phyloP scores from a whole-genome alignment of 805 yeast species.

The Alloascoidea hylecoeti region DNA sequence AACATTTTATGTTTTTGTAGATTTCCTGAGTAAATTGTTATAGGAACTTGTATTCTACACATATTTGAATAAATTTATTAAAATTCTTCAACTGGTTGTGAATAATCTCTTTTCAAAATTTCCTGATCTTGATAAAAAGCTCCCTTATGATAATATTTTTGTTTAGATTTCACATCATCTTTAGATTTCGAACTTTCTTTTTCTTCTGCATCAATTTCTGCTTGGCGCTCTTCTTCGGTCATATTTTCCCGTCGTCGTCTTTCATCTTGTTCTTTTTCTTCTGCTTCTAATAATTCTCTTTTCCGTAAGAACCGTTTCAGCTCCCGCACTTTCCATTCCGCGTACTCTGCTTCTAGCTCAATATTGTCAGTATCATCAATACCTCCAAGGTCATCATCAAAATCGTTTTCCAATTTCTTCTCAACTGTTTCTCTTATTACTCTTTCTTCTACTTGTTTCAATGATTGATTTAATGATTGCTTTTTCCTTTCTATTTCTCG shows the following conservation, averaged over 20 bases:
- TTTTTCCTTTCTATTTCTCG: slow-evolving; percentile 12
- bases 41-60: no score
- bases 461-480: no score
- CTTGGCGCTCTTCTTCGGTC: slow-evolving; percentile 12
- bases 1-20: no score
- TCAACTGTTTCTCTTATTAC: slow-evolving; percentile 9
- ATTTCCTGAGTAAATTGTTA: no score
- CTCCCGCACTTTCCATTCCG: slow-evolving; percentile 28
- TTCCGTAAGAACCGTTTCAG: slow-evolving; percentile 24
- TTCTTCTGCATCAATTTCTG: slow-evolving; percentile 5
- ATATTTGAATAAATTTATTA: no score
- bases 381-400: slow-evolving; percentile 13
- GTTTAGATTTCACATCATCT: neutral
- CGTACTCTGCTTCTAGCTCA: slow-evolving; percentile 32
- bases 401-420: slow-evolving; percentile 9
- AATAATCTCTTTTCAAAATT: neutral
- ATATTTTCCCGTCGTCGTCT: slow-evolving; percentile 14
- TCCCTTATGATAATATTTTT: neutral
- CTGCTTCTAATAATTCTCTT: slow-evolving; percentile 14
- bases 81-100: neutral
- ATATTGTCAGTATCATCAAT: slow-evolving; percentile 49
- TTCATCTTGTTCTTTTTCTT: slow-evolving; percentile 21
- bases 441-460: slow-evolving; percentile 13
- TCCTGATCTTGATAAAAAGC: neutral
- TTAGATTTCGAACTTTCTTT: neutral